phyloP scores from a whole-genome alignment of 1,284 basidiomycete species.

The Rhodotorula mucilaginosa region DNA sequence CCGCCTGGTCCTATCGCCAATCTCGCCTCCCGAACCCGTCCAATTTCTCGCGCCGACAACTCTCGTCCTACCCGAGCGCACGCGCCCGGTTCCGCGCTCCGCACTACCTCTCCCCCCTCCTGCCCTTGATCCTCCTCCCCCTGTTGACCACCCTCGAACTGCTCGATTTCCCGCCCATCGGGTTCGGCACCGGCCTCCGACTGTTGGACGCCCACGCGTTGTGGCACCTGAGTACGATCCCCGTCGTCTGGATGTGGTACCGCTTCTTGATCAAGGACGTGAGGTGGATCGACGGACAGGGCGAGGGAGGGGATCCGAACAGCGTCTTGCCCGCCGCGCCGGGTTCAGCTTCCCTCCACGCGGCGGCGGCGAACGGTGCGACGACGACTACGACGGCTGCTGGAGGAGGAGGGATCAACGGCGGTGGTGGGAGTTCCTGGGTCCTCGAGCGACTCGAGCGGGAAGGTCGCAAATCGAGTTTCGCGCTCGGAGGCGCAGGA shows the following conservation, averaged over 20 bases:
- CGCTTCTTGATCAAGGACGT: constrained; percentile 70
- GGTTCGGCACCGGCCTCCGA: constrained; percentile 48
- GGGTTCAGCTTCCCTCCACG: background rate
- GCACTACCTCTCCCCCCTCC: constrained; percentile 45
- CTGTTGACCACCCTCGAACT: constrained; percentile 78
- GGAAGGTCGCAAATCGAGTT: constrained; percentile 1
- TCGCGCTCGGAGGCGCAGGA: constrained; percentile 6
- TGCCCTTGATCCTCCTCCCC: constrained; percentile 63
- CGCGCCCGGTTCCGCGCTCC: constrained; percentile 43
- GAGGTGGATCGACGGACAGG: constrained; percentile 35
- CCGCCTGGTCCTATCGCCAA: constrained; percentile 61
- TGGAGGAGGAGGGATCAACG: background rate
- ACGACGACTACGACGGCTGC: too few species aligned
- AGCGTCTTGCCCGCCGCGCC: constrained; percentile 8
- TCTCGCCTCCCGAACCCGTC: constrained; percentile 38
- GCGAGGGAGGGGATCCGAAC: constrained; percentile 18
- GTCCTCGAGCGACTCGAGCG: constrained; percentile 1
- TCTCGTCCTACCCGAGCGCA: constrained; percentile 47
- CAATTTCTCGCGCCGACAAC: constrained; percentile 60
- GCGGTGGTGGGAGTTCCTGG: background rate
- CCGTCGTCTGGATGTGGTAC: constrained; percentile 80
- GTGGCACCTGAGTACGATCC: constrained; percentile 88
- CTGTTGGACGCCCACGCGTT: constrained; percentile 88
- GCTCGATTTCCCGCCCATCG: constrained; percentile 80
- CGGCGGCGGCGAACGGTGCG: too few species aligned